Conservation (phyloP, 2,329 filamentous ascomycete species). For the Sclerotinia nivalis region DNA sequence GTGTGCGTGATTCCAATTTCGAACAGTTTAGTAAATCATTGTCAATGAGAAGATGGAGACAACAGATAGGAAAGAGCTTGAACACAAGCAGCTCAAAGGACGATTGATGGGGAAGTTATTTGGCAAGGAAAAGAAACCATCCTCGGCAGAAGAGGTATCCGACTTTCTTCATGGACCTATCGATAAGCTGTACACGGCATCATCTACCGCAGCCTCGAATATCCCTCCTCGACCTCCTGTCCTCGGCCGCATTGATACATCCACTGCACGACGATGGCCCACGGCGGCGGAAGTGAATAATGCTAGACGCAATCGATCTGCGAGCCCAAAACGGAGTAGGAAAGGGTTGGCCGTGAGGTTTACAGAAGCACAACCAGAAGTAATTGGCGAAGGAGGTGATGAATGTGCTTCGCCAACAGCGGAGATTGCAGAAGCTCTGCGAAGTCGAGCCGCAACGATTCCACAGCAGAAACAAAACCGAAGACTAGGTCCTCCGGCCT, state of each 20-base stretch:
- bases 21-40: conserved; percentile 3
- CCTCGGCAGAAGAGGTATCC: conserved; percentile 52
- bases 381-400: conserved; percentile 91
- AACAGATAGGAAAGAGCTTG: conserved; percentile 34
- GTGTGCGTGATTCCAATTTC: conserved; percentile 4
- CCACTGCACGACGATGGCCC: conserved; percentile 53
- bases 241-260: conserved; percentile 47
- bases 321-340: conserved; percentile 48
- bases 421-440: conserved; percentile 63
- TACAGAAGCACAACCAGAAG: conserved; percentile 66
- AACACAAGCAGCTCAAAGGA: conserved; percentile 28
- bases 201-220: conserved; percentile 46
- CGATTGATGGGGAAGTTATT: conserved; percentile 59
- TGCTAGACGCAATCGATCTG: conserved; percentile 33
- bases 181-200: conserved; percentile 53
- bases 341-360: conserved; percentile 77
- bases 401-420: conserved; percentile 59
- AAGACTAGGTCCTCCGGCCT: conserved; percentile 13
- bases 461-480: conserved; percentile 25
- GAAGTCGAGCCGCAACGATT: conserved; percentile 42
- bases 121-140: conserved; percentile 34
- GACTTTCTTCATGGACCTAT: conserved; percentile 59
- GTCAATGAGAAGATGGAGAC: conserved; percentile 22
- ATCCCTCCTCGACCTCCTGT: conserved; percentile 26
- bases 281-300: conserved; percentile 46